Conservation (phyloP, 208 protist genomes). For the Leptomonas pyrrhocoris region DNA sequence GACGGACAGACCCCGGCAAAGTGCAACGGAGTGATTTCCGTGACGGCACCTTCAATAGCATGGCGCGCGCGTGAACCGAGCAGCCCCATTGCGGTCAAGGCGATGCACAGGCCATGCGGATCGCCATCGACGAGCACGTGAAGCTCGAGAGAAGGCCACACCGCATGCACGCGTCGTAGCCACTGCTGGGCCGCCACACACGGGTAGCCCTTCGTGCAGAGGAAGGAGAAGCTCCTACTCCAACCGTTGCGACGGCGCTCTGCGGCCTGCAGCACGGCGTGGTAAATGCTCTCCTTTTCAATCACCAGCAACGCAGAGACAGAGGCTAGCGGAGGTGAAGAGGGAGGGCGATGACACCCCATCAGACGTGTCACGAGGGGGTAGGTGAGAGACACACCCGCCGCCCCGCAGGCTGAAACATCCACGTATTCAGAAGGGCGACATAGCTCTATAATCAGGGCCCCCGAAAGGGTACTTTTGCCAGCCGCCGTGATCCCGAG, state of each 20-base stretch:
- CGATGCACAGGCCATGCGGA: slow-evolving; percentile 78
- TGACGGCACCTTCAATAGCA: background rate
- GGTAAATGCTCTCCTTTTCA: slow-evolving; percentile 80
- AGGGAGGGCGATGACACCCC: slow-evolving; percentile 7
- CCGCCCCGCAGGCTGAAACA: slow-evolving; percentile 8
- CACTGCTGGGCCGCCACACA: slow-evolving; percentile 60
- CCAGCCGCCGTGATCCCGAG: slow-evolving; percentile 49
- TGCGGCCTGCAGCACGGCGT: slow-evolving; percentile 36
- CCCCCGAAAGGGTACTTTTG: slow-evolving; percentile 45
- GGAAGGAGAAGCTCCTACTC: slow-evolving; percentile 27
- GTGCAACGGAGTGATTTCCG: slow-evolving; percentile 20
- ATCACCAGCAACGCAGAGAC: slow-evolving; percentile 57
- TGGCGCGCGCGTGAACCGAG: slow-evolving; percentile 5
- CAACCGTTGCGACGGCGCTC: background rate
- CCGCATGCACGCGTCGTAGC: slow-evolving; percentile 52
- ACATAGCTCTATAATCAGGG: slow-evolving; percentile 30
- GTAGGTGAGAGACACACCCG: slow-evolving; percentile 22
- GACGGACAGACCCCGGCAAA: slow-evolving; percentile 25
- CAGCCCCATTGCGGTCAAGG: slow-evolving; percentile 60
- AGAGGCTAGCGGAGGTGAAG: background rate
- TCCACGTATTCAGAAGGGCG: slow-evolving; percentile 14
- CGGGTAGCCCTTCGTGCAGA: slow-evolving; percentile 85
- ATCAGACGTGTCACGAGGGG: slow-evolving; percentile 20
- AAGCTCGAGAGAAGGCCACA: slow-evolving; percentile 48
- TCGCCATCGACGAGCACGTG: slow-evolving; percentile 80